phyloP scores from a whole-genome alignment of 2,329 filamentous ascomycete species.

The Rhynchosporium graminicola region DNA sequence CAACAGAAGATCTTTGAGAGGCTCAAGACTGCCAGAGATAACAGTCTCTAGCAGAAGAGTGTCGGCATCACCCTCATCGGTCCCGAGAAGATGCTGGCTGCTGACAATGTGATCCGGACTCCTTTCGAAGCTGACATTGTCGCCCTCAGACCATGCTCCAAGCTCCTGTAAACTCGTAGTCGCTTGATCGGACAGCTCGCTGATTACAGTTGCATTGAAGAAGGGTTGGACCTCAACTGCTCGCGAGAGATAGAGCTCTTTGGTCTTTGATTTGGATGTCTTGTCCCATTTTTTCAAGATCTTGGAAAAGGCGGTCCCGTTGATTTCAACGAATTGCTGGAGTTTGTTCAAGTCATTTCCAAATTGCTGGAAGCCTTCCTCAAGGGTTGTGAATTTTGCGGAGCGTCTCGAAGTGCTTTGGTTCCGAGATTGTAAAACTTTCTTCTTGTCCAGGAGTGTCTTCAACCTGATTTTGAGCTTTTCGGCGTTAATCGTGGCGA shows the following conservation, averaged over 20 bases:
- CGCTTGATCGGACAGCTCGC: constrained; percentile 92
- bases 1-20: constrained; percentile 76
- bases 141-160: constrained; percentile 95
- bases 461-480: constrained; percentile 92
- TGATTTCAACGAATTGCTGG: constrained; percentile 97
- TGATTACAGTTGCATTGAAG: constrained; percentile 96
- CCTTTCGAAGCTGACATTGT: constrained; percentile 80
- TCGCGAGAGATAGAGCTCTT: constrained; percentile 92
- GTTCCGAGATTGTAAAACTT: constrained; percentile 77
- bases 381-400: constrained; percentile 88
- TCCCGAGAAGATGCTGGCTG: constrained; percentile 65
- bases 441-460: constrained; percentile 93
- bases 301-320: constrained; percentile 96
- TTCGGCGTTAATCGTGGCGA: constrained; percentile 19
- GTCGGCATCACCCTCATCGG: constrained; percentile 88
- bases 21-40: constrained; percentile 74
- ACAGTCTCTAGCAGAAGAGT: constrained; percentile 86
- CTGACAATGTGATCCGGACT: constrained; percentile 62
- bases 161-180: constrained; percentile 95
- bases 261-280: constrained; percentile 97
- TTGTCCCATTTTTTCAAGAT: constrained; percentile 99
- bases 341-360: constrained; percentile 96
- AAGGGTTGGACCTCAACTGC: constrained; percentile 97
- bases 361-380: constrained; percentile 97
- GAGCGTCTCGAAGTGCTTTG: constrained; percentile 81